A percentile compares a stretch with the other conserved stretches of the same genome.
Conservation (phyloP, 257 asterid genomes). For the Dorcoceras hygrometricum region DNA sequence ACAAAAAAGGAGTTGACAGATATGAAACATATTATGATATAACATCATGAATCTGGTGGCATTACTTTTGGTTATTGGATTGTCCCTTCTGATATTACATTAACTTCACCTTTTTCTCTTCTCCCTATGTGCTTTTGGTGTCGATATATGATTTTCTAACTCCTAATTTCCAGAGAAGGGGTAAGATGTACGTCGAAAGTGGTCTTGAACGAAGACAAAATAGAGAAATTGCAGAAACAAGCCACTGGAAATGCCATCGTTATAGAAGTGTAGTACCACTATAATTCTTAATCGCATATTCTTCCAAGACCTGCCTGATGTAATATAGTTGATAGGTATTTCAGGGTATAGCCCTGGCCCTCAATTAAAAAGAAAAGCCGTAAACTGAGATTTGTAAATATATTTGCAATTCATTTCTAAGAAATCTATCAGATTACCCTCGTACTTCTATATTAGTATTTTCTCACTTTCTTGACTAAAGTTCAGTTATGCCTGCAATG, state of each 20-base stretch:
- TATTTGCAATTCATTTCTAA: neutral
- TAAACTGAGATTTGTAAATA: conserved; percentile 7
- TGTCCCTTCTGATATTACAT: neutral
- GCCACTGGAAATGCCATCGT: neutral
- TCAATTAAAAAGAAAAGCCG: conserved; percentile 4
- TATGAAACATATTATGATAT: conserved; percentile 1
- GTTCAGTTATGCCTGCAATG: conserved; percentile 94
- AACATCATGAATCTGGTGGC: neutral
- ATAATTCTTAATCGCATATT: no score
- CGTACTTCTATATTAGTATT: neutral
- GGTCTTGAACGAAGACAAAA: neutral
- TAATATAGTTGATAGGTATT: neutral
- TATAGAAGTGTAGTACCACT: neutral
- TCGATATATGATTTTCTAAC: neutral
- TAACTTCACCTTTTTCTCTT: neutral
- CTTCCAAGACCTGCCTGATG: neutral
- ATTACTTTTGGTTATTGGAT: conserved; percentile 2
- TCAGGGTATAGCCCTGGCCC: conserved; percentile 1
- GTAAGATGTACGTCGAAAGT: conserved; percentile 3
- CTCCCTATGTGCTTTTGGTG: neutral
- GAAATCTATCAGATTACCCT: neutral
- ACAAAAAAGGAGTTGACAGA: neutral
- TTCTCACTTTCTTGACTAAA: conserved; percentile 54
- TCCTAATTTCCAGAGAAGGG: neutral
- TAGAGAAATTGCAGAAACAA: neutral